Evolutionary conservation across 106 monocot genomes (phyloP), one percentile per base, ranked within the genome.

Genomic region (Posidonia australis): DNA sequence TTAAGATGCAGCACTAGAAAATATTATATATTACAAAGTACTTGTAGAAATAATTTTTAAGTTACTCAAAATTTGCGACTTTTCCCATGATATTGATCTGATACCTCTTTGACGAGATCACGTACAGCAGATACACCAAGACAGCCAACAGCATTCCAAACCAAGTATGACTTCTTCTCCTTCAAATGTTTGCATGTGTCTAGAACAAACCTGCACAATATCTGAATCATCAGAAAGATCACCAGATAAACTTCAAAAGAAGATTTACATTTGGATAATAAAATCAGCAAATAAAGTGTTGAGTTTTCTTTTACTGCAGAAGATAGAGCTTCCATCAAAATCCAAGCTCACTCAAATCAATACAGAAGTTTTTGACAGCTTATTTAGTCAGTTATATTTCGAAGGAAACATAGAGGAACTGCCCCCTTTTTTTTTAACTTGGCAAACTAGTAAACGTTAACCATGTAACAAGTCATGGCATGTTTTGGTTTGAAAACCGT

Each of bases 81-180:
- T 24, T 41, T 42, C 44, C 5, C 54, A 62, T 29, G 13, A 13
- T 14, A 46, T 47, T 30, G 44, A 27, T 36, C 7, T 1, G 3
- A 23, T 86, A 94, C 94, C 89, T 94, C 94, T 72, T 82, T 90
- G 19, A 94, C 80, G 63, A 94, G 89, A 76, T 94, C 86, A 26
- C 66, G 64, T 20, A 94, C 67, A 52, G 79, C 84, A 29, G 80
- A 68, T 46, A 84, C 74, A 48, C 94, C 94, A 70, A 94, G 89
- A 70, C 94, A 86, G 19, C 86, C 89, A 16, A 94, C 77, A 62
- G 94, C 94, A 74, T 80, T 90, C 94, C 94, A 94, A 47, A 94
- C 66, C 63, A 94, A 72, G 67, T 94, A 94, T 44, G 94, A 84
- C 51, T 94, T 94, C 65, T 73, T 84, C 78, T 94, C 94, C 73